Conservation (phyloP, 225 moss, liverwort and hornwort genomes). For the Physcomitrellopsis africana region DNA sequence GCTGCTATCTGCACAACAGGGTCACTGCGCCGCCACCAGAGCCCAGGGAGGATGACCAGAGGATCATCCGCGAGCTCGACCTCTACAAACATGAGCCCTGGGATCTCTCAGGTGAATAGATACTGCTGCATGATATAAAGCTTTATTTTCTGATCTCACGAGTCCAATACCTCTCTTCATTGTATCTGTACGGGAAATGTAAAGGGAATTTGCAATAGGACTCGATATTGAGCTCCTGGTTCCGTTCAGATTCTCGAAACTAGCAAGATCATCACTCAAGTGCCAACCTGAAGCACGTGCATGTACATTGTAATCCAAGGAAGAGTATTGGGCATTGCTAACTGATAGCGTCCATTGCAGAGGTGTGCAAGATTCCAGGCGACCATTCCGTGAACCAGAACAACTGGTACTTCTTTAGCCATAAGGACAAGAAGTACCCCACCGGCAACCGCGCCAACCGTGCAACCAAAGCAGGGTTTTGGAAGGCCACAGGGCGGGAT, state of each 20-base stretch:
- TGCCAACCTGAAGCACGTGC: too few relatives aligned
- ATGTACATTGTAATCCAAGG: neutral
- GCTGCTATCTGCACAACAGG: conserved; percentile 33
- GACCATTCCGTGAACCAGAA: conserved; percentile 51
- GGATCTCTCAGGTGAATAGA: conserved; percentile 61
- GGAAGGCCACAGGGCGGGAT: conserved; percentile 90
- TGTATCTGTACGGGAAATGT: too few relatives aligned
- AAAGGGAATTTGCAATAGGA: too few relatives aligned
- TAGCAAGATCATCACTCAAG: neutral
- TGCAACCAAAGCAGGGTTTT: conserved; percentile 68
- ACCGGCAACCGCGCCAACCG: conserved; percentile 74
- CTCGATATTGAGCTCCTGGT: too few relatives aligned
- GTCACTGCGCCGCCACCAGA: conserved; percentile 35
- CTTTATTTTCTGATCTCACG: too few relatives aligned
- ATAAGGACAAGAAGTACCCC: conserved; percentile 80
- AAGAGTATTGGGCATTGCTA: conserved; percentile 11
- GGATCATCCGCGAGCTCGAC: conserved; percentile 65
- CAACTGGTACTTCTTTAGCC: conserved; percentile 75
- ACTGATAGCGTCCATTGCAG: conserved; percentile 26
- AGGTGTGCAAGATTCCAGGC: conserved; percentile 67
- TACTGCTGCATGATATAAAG: neutral
- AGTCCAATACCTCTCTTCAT: too few relatives aligned
- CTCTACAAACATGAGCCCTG: conserved; percentile 74
- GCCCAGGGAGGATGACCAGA: conserved; percentile 25
- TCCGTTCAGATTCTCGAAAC: neutral